Evolutionary conservation across 257 asterid species (phyloP), one percentile per base, ranked within the genome.

Genomic region (Penstemon newberryi): DNA sequence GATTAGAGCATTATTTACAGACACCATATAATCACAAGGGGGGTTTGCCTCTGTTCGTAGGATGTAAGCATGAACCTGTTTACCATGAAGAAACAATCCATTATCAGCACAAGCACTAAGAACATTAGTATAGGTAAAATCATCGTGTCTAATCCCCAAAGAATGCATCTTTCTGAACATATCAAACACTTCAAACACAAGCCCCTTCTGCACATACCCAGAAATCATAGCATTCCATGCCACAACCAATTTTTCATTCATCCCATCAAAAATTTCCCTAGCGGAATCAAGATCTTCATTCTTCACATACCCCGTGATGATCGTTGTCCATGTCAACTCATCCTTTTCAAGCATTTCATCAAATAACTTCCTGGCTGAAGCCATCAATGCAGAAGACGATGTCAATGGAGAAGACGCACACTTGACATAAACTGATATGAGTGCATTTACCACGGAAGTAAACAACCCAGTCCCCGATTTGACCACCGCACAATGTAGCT

Each of bases 221-320:
- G 95, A 87, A 67, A 87, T 85, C 89, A 87, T 85, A 33, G 95
- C 83, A 77, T 87, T 87, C 95, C 95, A 87, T 7, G 86, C 87
- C 72, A 83, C 95, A 63, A 83, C 85, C 67, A 87, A 67, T 63
- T 83, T 78, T 52, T 83, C 87, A 66, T 85, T 86, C 91, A 87
- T 85, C 71, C 84, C 86, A 4, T 85, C 75, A 39, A 87, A 85
- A 71, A 85, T 78, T 71, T 81, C 81, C 63, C 83, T 81, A 52
- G 95, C 95, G 40, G 84, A 73, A 75, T 60, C 82, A 63, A 87
- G 82, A 65, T 87, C 76, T 59, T 74, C 86, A 49, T 85, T 85
- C 80, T 63, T 87, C 72, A 87, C 91, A 73, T 77, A 83, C 51
- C 95, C 95, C 4, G 89, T 82, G 78, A 87, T 84, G 70, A 87